phyloP scores from a whole-genome alignment of 2,329 filamentous ascomycete genomes.

The Aspergillus aculeatinus region DNA sequence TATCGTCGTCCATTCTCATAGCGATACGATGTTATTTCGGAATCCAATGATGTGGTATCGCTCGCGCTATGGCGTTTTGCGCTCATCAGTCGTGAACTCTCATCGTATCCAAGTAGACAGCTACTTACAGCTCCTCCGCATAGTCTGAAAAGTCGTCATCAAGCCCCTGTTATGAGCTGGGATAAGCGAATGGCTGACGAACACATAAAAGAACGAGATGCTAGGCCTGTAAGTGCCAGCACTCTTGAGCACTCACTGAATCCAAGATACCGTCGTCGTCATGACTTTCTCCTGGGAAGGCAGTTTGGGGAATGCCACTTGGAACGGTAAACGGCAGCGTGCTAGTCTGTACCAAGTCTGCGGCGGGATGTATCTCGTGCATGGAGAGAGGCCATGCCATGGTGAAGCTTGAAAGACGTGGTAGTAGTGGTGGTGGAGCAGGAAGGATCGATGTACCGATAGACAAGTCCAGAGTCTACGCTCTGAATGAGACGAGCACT shows the following conservation, averaged over 20 bases:
- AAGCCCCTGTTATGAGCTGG: neutral
- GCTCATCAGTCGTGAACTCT: no score
- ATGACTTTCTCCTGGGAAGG: neutral
- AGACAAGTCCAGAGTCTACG: neutral
- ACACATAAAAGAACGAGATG: neutral
- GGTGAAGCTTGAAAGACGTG: neutral
- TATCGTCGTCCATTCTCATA: slow-evolving; percentile 34
- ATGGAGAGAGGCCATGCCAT: neutral
- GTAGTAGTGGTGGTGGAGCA: neutral
- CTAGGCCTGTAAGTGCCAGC: neutral
- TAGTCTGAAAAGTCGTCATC: slow-evolving; percentile 14
- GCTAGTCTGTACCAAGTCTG: neutral
- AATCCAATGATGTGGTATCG: slow-evolving; percentile 22
- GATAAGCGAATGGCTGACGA: neutral
- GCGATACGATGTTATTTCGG: slow-evolving; percentile 26
- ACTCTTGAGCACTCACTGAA: neutral
- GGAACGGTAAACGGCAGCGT: neutral
- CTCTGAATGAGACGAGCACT: neutral
- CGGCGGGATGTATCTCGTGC: neutral
- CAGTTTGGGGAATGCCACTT: neutral
- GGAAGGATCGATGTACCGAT: neutral
- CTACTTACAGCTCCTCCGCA: slow-evolving; percentile 21
- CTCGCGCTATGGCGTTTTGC: slow-evolving; percentile 12
- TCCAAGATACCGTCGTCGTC: neutral
- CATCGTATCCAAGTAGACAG: neutral